Evolutionary conservation across 768 basidiomycete genomes (phyloP), one percentile per base, ranked within the genome.

Genomic region (Coprinellus aureogranulatus): DNA sequence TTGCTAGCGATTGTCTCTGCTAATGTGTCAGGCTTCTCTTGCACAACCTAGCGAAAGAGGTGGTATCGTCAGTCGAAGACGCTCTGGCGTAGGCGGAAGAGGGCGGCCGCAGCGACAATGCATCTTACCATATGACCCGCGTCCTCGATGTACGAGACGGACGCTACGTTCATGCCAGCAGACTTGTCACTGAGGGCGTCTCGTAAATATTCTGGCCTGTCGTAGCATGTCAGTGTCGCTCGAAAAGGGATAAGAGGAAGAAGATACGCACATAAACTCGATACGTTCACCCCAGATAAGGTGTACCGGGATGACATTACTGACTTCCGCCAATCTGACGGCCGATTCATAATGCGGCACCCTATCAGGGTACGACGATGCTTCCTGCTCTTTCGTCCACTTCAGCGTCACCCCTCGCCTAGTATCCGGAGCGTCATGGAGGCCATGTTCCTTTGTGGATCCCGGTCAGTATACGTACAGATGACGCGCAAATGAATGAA

Each of bases 51-150:
- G n/a, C n/a, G n/a, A n/a, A n/a, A n/a, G n/a, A n/a, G n/a, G n/a
- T n/a, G n/a, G n/a, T n/a, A n/a, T n/a, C n/a, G n/a, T n/a, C n/a
- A n/a, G n/a, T n/a, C n/a, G n/a, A n/a, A n/a, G n/a, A n/a, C n/a
- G n/a, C n/a, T n/a, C n/a, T n/a, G n/a, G n/a, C n/a, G n/a, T n/a
- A n/a, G n/a, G n/a, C n/a, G n/a, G n/a, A n/a, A n/a, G n/a, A n/a
- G n/a, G n/a, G n/a, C n/a, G n/a, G n/a, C n/a, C n/a, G n/a, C n/a
- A 12, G n/a, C 25, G n/a, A 14, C 5, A n/a, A n/a, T 6, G 14
- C 9, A 26, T 59, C 71, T 45, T 58, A 78, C 81, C 70, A 80
- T 69, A 68, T 83, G 81, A 23, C 81, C 81, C n/a, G 75, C 71
- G 46, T 70, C 70, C 51, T 78, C 64, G 1, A 83, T 67, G 48